Percentiles rank a stretch among this genome's conserved stretches.
These are phyloP conservation scores for Cryptosporidium ubiquitum DNA, from an alignment of 169 alveolate species.

Conservation along the genomic window DNA sequence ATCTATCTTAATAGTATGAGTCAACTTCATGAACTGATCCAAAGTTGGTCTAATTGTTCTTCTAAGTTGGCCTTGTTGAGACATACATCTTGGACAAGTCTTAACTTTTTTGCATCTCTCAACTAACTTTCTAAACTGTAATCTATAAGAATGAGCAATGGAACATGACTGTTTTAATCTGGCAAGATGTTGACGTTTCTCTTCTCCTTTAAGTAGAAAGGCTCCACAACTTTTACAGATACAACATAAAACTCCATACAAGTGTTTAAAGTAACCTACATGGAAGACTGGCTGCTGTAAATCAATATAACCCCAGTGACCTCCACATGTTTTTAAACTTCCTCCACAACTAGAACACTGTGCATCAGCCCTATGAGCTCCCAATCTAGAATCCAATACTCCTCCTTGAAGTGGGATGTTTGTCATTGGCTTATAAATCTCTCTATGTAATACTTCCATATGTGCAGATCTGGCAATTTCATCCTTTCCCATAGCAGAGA, in stretches of 20 bases:
- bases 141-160: slow-evolving; percentile 84
- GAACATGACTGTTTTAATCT: slow-evolving; percentile 81
- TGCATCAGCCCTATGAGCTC: slow-evolving; percentile 64
- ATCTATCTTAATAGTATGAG: slow-evolving; percentile 82
- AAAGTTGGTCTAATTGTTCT: slow-evolving; percentile 85
- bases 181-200: slow-evolving; percentile 76
- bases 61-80: slow-evolving; percentile 86
- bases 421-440: slow-evolving; percentile 81
- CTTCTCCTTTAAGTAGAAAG: slow-evolving; percentile 85
- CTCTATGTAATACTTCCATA: slow-evolving; percentile 82
- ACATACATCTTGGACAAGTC: slow-evolving; percentile 85
- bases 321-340: slow-evolving; percentile 93
- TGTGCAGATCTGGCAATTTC: slow-evolving; percentile 83
- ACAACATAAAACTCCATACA: slow-evolving; percentile 88
- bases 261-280: slow-evolving; percentile 96
- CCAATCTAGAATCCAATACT: slow-evolving; percentile 83
- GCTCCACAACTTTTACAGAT: slow-evolving; percentile 94
- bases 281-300: slow-evolving; percentile 97
- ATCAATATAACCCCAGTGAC: slow-evolving; percentile 97
- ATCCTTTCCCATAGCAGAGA: slow-evolving; percentile 84
- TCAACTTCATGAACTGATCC: slow-evolving; percentile 89
- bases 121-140: slow-evolving; percentile 84
- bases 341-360: slow-evolving; percentile 92
- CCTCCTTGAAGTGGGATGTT: slow-evolving; percentile 85
- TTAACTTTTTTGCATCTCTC: slow-evolving; percentile 85